phyloP scores from a whole-genome alignment of 306 rosid genomes.

The Coriaria nepalensis region DNA sequence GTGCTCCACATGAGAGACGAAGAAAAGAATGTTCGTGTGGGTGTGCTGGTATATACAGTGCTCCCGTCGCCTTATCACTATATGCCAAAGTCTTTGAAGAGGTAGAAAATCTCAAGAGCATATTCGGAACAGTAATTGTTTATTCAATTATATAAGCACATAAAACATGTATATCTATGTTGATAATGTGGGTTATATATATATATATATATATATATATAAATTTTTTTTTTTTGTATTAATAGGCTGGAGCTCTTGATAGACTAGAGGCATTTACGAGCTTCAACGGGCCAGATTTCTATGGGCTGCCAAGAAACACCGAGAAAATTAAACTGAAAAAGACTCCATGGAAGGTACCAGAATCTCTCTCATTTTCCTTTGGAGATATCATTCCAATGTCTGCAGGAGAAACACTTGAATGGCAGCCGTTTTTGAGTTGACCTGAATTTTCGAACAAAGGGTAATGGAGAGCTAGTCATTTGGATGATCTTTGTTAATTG shows the following conservation, averaged over 20 bases:
- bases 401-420: constrained; percentile 68
- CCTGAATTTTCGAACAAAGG: too few species aligned
- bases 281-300: constrained; percentile 96
- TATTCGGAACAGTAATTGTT: too few species aligned
- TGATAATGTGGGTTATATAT: not conserved
- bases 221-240: not conserved
- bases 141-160: too few species aligned
- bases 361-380: constrained; percentile 41
- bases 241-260: constrained; percentile 71
- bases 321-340: constrained; percentile 49
- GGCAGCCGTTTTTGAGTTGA: constrained; percentile 46
- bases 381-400: constrained; percentile 82
- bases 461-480: too few species aligned
- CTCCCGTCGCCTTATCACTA: constrained; percentile 69
- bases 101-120: constrained; percentile 25
- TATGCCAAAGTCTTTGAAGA: constrained; percentile 90
- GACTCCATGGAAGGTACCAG: constrained; percentile 68
- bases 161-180: not conserved
- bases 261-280: constrained; percentile 88
- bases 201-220: constrained; percentile 4
- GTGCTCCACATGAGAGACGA: constrained; percentile 84
- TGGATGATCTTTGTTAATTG: too few species aligned
- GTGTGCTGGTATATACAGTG: constrained; percentile 81
- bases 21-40: constrained; percentile 73
- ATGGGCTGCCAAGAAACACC: constrained; percentile 74